These are phyloP conservation scores for Gonapodya sp. DNA, from an alignment of 192 early-diverging fungal genomes.

Conservation along the genomic window DNA sequence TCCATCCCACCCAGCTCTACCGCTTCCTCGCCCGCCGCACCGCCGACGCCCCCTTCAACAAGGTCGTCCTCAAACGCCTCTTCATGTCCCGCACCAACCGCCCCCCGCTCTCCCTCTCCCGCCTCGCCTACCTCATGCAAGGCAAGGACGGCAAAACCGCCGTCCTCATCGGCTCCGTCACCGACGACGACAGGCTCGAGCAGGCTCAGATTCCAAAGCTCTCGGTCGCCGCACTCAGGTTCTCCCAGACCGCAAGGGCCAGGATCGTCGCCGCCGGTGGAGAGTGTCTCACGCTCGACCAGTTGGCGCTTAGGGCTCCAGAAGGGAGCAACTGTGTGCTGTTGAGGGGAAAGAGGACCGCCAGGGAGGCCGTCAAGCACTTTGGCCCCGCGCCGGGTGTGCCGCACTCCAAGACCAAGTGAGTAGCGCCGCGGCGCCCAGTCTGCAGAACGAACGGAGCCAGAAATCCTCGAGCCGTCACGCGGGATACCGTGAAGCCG, in stretches of 20 bases:
- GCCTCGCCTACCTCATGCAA: slow-evolving; percentile 63
- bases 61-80: slow-evolving; percentile 95
- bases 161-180: slow-evolving; percentile 93
- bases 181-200: slow-evolving; percentile 82
- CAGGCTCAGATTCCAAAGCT: slow-evolving; percentile 90
- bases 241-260: slow-evolving; percentile 93
- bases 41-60: slow-evolving; percentile 90
- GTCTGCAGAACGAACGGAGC: no score
- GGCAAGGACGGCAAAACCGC: slow-evolving; percentile 83
- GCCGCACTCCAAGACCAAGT: slow-evolving; percentile 56
- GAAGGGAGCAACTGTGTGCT: slow-evolving; percentile 91
- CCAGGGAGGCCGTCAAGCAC: slow-evolving; percentile 98
- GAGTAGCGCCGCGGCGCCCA: no score
- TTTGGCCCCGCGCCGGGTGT: slow-evolving; percentile 76
- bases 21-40: slow-evolving; percentile 99
- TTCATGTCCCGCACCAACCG: slow-evolving; percentile 98
- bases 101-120: slow-evolving; percentile 88
- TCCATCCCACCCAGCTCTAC: slow-evolving; percentile 64
- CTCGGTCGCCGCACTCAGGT: slow-evolving; percentile 86
- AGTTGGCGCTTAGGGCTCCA: slow-evolving; percentile 97
- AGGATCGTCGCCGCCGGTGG: slow-evolving; percentile 98
- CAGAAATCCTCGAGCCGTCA: no score
- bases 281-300: slow-evolving; percentile 96
- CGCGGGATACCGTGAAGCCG: no score
- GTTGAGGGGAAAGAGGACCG: slow-evolving; percentile 88